phyloP scores from a whole-genome alignment of 768 basidiomycete genomes.

The Myochromella boudieri region DNA sequence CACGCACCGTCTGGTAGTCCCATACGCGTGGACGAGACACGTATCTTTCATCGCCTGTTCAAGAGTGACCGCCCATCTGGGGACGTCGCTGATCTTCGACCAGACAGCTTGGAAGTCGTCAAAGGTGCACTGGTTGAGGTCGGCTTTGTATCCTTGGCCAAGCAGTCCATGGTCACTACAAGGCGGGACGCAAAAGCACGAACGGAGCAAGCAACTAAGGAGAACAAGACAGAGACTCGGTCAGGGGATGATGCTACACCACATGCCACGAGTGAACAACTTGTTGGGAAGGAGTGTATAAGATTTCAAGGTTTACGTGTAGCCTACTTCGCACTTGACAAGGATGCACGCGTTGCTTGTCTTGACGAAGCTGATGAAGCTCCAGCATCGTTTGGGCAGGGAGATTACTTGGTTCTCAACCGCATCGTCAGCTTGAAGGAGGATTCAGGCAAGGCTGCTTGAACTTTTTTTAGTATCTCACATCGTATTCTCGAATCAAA shows the following conservation, averaged over 20 bases:
- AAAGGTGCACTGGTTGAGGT: constrained; percentile 83
- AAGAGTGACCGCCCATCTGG: constrained; percentile 88
- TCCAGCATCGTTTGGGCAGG: constrained; percentile 49
- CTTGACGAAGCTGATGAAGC: constrained; percentile 54
- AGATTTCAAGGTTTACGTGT: constrained; percentile 96
- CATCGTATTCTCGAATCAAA: background rate
- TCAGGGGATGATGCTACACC: constrained; percentile 59
- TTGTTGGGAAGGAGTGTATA: constrained; percentile 88
- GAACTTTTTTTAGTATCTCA: too few species aligned
- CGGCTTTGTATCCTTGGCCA: constrained; percentile 86
- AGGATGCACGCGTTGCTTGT: constrained; percentile 70
- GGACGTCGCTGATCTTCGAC: constrained; percentile 84
- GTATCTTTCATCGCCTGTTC: constrained; percentile 92
- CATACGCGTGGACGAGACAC: constrained; percentile 83
- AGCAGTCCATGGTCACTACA: constrained; percentile 63
- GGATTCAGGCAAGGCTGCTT: constrained; percentile 73
- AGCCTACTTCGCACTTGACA: constrained; percentile 93
- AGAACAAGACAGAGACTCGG: constrained; percentile 33
- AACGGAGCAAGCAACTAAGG: constrained; percentile 59
- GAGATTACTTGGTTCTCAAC: constrained; percentile 85
- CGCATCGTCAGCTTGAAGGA: constrained; percentile 94
- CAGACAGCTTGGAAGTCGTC: constrained; percentile 77
- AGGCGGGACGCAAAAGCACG: constrained; percentile 60
- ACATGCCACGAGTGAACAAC: constrained; percentile 70
- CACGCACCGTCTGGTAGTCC: constrained; percentile 78